Conservation (phyloP, 306 rosid genomes). For the Fagus crenata region DNA sequence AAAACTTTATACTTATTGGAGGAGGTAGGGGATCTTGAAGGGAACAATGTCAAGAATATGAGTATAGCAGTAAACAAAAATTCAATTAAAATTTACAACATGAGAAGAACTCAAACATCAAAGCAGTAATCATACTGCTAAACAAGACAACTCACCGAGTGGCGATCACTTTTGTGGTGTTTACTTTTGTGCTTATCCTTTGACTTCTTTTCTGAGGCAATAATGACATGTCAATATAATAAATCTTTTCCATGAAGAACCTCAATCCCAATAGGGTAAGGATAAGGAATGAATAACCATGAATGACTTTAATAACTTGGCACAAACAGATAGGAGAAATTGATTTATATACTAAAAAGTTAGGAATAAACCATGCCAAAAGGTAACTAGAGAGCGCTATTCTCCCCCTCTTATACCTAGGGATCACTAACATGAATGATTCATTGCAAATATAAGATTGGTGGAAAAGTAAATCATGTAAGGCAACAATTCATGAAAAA, state of each 20-base stretch:
- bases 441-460: too few relatives aligned
- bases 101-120: background rate
- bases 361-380: background rate
- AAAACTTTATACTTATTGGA: background rate
- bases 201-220: slow-evolving; percentile 61
- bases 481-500: too few relatives aligned
- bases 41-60: background rate
- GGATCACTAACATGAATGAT: too few relatives aligned
- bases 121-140: slow-evolving; percentile 6
- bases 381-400: background rate
- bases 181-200: slow-evolving; percentile 69
- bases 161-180: slow-evolving; percentile 44
- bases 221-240: slow-evolving; percentile 18
- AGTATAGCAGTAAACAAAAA: background rate
- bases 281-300: slow-evolving; percentile 17
- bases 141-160: slow-evolving; percentile 49
- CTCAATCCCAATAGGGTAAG: slow-evolving; percentile 14
- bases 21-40: background rate
- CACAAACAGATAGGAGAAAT: background rate
- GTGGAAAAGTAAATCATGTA: too few relatives aligned
- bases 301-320: background rate
- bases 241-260: slow-evolving; percentile 17
- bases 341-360: background rate
- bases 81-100: background rate
- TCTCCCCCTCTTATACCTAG: background rate